Evolutionary conservation across 345 rosid species (phyloP), one percentile per base, ranked within the genome.

Genomic region (Eucalyptus tenuipes): DNA sequence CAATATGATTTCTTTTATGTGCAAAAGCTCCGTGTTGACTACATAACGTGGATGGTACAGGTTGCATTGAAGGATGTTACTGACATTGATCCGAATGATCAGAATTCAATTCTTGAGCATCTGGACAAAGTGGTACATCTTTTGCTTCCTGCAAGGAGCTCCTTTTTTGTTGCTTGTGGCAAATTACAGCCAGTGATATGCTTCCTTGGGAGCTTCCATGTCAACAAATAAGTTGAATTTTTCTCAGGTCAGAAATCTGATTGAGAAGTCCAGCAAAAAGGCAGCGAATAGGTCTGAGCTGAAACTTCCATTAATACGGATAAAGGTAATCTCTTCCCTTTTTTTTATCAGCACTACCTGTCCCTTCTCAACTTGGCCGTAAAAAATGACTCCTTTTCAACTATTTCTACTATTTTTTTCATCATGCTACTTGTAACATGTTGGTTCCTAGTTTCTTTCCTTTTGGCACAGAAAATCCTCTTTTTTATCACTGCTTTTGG

Each of bases 51-150:
- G 71, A 64, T 88, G 89, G 49, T 95, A 92, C 93, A 97, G 99
- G 91, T 98, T 89, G 94, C 95, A 66, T 89, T 98, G 86, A 98
- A 97, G 95, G 99, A 97, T 90, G 95, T 94, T 89, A 86, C 92
- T 90, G 98, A 94, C 89, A 93, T 98, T 92, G 98, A 98, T 92
- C 95, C 98, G 86, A 93, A 96, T 93, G 99, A 98, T 93, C 99
- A 98, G 89, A 95, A 92, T 90, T 98, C 99, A 89, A 95, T 97
- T 91, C 97, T 96, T 49, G 98, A 94, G 90, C 97, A 96, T 95
- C 92, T 98, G 92, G 99, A 98, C 93, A 94, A 92, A 92, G 98
- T 97, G 98, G 99, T 94, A 93, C 88, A 75, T 89, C 90, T 49
- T 90, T 89, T 66, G 49, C 88, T 80, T 86, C 75, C 89, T 88